Conservation (phyloP, 2,329 filamentous ascomycete species). For the Paecilomyces formosus region DNA sequence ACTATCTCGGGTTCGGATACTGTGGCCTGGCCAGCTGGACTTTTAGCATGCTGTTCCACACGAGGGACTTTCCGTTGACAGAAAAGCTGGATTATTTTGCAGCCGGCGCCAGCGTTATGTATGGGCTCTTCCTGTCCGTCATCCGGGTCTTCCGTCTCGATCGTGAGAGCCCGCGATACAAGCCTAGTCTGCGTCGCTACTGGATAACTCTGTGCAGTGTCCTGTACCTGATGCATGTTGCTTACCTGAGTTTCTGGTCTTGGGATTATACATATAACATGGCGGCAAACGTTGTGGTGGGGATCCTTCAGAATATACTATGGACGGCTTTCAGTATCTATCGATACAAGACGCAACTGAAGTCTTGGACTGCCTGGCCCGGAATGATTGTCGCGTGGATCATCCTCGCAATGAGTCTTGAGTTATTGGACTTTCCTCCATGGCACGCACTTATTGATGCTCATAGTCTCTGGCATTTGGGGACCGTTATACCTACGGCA, state of each 20-base stretch:
- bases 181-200: conserved; percentile 52
- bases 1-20: conserved; percentile 73
- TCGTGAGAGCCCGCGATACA: conserved; percentile 39
- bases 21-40: conserved; percentile 78
- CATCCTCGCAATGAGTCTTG: conserved; percentile 87
- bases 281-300: conserved; percentile 81
- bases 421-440: conserved; percentile 89
- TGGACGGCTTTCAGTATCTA: conserved; percentile 80
- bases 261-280: conserved; percentile 99
- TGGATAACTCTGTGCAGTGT: conserved; percentile 69
- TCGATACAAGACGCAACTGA: conserved; percentile 63
- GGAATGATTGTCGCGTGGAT: conserved; percentile 89
- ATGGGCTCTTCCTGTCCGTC: conserved; percentile 79
- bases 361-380: conserved; percentile 80
- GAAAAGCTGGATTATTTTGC: conserved; percentile 97
- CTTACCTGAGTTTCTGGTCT: conserved; percentile 72
- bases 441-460: conserved; percentile 78
- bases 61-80: conserved; percentile 73
- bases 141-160: conserved; percentile 81
- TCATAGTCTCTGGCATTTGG: conserved; percentile 91
- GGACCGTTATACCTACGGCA: conserved; percentile 78
- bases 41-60: conserved; percentile 88
- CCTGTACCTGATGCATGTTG: conserved; percentile 70
- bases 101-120: conserved; percentile 81
- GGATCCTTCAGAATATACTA: conserved; percentile 69